Evolutionary conservation across 345 rosid genomes (phyloP).

Genomic region (Sisymbrium altissimum): DNA sequence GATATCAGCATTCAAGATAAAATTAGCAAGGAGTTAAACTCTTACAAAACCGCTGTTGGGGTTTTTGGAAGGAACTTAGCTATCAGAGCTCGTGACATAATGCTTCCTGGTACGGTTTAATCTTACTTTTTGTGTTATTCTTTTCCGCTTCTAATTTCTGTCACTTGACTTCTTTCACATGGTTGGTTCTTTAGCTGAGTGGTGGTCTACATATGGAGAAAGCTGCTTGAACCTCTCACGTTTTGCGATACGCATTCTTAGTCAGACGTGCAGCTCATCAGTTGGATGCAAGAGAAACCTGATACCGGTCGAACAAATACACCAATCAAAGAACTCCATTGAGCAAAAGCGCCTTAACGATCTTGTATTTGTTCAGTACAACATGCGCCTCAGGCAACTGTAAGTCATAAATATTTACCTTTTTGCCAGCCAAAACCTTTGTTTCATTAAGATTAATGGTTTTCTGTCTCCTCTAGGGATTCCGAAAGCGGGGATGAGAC

Average conservation of each 20-base stretch:
- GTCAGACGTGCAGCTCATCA: conserved; percentile 68
- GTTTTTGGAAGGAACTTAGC: conserved; percentile 92
- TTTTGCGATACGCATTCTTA: conserved; percentile 66
- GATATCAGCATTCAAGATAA: conserved; percentile 64
- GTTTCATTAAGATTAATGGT: conserved; percentile 18
- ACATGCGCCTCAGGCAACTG: conserved; percentile 67
- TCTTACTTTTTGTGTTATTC: not conserved
- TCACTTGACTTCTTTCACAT: not conserved
- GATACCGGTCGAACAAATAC: conserved; percentile 47
- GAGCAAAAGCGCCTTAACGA: conserved; percentile 71
- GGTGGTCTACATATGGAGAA: conserved; percentile 97
- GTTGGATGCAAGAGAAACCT: conserved; percentile 39
- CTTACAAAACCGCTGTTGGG: conserved; percentile 66
- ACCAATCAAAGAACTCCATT: conserved; percentile 59
- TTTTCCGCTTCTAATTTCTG: not conserved
- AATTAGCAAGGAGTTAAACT: conserved; percentile 58
- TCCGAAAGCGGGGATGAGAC: conserved; percentile 37
- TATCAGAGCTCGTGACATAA: conserved; percentile 67
- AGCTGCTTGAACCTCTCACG: conserved; percentile 86
- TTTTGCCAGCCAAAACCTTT: not conserved
- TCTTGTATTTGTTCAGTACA: conserved; percentile 75
- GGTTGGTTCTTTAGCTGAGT: conserved; percentile 55
- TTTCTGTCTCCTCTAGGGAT: conserved; percentile 14
- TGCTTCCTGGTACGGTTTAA: conserved; percentile 58
- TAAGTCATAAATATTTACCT: conserved; percentile 33